Evolutionary conservation across 495 filamentous ascomycete species (phyloP).

Genomic region (Penicillium cinerascens): DNA sequence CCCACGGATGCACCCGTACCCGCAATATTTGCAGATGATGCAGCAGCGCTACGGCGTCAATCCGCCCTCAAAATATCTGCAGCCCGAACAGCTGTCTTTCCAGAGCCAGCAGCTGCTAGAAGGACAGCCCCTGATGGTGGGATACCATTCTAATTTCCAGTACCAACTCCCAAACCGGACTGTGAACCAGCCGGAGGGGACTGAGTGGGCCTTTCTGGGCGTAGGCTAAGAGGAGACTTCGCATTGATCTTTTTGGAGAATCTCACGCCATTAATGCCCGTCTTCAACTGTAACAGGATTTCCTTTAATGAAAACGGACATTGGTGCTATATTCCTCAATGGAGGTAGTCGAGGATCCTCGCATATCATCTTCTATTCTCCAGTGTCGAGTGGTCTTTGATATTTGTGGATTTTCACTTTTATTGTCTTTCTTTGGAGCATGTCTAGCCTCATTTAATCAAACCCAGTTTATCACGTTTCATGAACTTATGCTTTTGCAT

Average conservation of each 20-base stretch:
- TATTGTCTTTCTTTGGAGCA: too few relatives aligned
- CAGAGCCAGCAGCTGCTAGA: constrained; percentile 29
- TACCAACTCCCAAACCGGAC: constrained; percentile 39
- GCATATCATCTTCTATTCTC: not conserved
- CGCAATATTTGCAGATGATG: constrained; percentile 39
- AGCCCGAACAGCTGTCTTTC: constrained; percentile 31
- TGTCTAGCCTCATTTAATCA: too few relatives aligned
- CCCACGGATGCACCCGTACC: constrained; percentile 29
- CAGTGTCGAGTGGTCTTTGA: too few relatives aligned
- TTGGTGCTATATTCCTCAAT: constrained; percentile 5
- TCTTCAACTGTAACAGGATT: constrained; percentile 28
- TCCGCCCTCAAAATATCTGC: constrained; percentile 36
- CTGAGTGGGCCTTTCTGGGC: constrained; percentile 46
- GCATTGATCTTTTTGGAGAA: constrained; percentile 13
- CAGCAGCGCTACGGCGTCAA: constrained; percentile 39
- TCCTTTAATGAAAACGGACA: too few relatives aligned
- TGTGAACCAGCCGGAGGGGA: constrained; percentile 43
- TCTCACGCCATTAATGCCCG: constrained; percentile 25
- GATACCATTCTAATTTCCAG: constrained; percentile 37
- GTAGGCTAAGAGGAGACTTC: constrained; percentile 33
- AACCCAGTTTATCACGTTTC: too few relatives aligned
- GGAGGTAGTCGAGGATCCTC: not conserved
- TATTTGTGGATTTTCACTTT: too few relatives aligned
- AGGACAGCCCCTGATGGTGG: constrained; percentile 36
- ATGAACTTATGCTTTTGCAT: too few relatives aligned